Percentiles rank a stretch among this genome's conserved stretches.
phyloP scores from a whole-genome alignment of 2,329 filamentous ascomycete genomes.

The Pestalotiopsis sp. region DNA sequence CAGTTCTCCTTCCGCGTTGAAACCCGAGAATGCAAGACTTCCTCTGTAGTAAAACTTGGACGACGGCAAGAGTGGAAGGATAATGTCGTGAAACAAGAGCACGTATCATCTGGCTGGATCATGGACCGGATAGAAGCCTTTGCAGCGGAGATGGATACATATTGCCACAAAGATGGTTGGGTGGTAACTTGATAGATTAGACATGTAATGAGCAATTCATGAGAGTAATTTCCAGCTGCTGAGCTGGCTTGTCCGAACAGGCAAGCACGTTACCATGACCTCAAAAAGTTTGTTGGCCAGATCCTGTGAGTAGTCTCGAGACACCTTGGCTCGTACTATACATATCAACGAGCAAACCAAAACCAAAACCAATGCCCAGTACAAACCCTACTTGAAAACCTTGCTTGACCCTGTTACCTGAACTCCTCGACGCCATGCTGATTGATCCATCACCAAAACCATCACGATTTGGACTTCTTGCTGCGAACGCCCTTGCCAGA shows the following conservation, averaged over 20 bases:
- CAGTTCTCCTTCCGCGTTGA: not conserved
- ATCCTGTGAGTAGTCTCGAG: not conserved
- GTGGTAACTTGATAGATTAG: slow-evolving; percentile 1
- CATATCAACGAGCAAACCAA: not conserved
- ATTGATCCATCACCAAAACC: not conserved
- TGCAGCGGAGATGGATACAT: slow-evolving; percentile 4
- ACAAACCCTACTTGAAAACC: not conserved
- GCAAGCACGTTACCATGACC: no score
- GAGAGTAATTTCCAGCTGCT: not conserved
- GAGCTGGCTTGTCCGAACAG: no score
- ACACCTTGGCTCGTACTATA: not conserved
- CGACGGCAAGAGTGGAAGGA: not conserved
- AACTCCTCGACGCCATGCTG: slow-evolving; percentile 8
- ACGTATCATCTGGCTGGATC: slow-evolving; percentile 1
- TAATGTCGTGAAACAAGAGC: not conserved
- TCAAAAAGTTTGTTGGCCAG: not conserved
- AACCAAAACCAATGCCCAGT: not conserved
- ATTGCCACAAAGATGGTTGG: not conserved
- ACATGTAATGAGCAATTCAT: slow-evolving; percentile 12
- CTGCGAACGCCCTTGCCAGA: slow-evolving; percentile 2
- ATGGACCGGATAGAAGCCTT: not conserved
- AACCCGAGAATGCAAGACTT: slow-evolving; percentile 7
- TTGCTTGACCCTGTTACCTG: not conserved
- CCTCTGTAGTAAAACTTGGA: not conserved
- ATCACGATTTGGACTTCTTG: slow-evolving; percentile 17